Conservation (phyloP, 139 green algal species). For the Yamagishiella unicocca region DNA sequence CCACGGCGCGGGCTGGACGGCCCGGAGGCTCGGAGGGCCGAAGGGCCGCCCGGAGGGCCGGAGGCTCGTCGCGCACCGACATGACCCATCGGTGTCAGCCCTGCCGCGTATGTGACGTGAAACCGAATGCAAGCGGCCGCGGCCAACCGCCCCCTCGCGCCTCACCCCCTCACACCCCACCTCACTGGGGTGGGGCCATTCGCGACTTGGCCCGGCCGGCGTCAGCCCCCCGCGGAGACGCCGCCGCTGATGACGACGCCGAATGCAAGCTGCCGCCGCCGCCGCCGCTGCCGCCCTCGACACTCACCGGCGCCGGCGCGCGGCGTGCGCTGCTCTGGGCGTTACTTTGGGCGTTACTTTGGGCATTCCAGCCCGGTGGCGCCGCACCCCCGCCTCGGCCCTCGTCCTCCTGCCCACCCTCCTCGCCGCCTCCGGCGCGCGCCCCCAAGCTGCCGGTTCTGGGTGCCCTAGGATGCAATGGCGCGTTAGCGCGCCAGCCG, state of each 20-base stretch:
- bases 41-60: too few relatives aligned
- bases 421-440: not conserved
- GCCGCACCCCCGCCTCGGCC: too few relatives aligned
- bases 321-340: not conserved
- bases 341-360: too few relatives aligned
- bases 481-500: not conserved
- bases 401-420: not conserved
- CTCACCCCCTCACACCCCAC: too few relatives aligned
- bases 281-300: not conserved
- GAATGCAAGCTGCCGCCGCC: not conserved
- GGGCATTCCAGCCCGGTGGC: too few relatives aligned
- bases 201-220: not conserved
- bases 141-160: too few relatives aligned
- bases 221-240: not conserved
- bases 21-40: too few relatives aligned
- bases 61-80: too few relatives aligned
- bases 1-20: too few relatives aligned
- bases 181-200: not conserved
- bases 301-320: not conserved
- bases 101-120: too few relatives aligned
- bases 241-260: not conserved
- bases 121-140: too few relatives aligned
- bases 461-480: not conserved
- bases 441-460: not conserved
- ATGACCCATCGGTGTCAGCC: too few relatives aligned